Conservation (phyloP, 73 alveolate species). For the Uronychia setigera region DNA sequence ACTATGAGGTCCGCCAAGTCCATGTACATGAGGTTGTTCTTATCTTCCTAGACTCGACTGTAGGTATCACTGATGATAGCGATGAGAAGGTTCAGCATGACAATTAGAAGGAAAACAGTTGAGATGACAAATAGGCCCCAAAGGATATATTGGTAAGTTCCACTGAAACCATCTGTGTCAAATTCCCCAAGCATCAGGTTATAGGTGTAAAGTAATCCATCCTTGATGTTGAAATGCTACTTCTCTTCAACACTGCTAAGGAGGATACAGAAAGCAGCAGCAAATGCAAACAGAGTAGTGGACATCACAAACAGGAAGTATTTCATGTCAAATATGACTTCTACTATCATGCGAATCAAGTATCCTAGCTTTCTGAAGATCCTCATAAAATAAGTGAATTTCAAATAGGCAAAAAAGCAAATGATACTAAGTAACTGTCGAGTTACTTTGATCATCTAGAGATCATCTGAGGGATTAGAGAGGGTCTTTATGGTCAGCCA, state of each 20-base stretch:
- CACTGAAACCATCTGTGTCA: constrained; percentile 12
- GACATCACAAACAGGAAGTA: constrained; percentile 34
- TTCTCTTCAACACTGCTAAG: background rate
- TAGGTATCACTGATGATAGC: constrained; percentile 46
- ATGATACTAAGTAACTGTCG: no score
- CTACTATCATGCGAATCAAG: constrained; percentile 38
- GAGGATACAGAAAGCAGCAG: constrained; percentile 19
- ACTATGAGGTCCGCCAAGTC: constrained; percentile 41
- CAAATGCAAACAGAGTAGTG: constrained; percentile 32
- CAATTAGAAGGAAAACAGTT: constrained; percentile 36
- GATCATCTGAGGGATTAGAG: background rate
- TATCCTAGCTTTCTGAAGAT: constrained; percentile 37
- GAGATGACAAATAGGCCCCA: constrained; percentile 29
- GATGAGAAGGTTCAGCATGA: constrained; percentile 55
- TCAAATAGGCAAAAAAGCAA: constrained; percentile 40
- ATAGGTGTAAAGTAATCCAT: constrained; percentile 11
- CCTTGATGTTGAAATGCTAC: background rate
- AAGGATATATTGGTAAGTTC: background rate
- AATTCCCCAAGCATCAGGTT: constrained; percentile 45
- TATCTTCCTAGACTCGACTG: constrained; percentile 13
- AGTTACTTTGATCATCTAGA: no score
- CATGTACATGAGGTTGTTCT: constrained; percentile 19
- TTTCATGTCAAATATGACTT: constrained; percentile 47
- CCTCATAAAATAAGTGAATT: constrained; percentile 46
- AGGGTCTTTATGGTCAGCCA: background rate